Base-by-base conservation (phyloP, 345 rosid species). In the Litchi chinensis region DNA sequence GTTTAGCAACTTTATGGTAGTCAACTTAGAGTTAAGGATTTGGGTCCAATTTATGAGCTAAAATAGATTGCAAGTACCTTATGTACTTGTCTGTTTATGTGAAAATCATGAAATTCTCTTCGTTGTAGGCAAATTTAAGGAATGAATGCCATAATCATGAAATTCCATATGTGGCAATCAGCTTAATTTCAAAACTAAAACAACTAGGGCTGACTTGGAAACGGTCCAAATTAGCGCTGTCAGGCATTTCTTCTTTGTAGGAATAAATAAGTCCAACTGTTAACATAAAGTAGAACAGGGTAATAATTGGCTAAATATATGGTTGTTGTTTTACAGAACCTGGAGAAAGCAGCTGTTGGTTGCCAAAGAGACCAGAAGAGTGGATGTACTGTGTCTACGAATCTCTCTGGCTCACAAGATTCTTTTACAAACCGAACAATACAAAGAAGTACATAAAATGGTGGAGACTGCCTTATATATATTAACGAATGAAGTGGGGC, bases 311-410 rank as follows among this genome's bases (percentile, higher is more conserved):
- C 76, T 66, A 39, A 71, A 28, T 37, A 3, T 70, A 41, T 32
- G 41, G 15, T 66, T 76, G 15, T 66, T 76, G 28, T 71, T 77
- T 77, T 62, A 28, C 84, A 90, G 93, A 68, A 81, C 83, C 32
- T 93, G 90, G 96, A 90, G 87, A 86, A 92, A 92, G 79, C 98
- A 92, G 37, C 50, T 92, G 82, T 52, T 86, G 79, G 78, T 87
- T 75, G 96, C 98, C 56, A 88, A 86, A 81, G 98, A 89, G 84
- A 90, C 98, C 9, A 90, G 98, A 86, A 85, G 98, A 85, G 95
- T 93, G 54, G 95, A 92, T 76, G 91, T 82, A 32, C 88, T 93
- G 70, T 93, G 98, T 77, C 88, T 85, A 76, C 84, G 95, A 18
- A 86, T 91, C 77, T 87, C 89, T 82, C 60, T 92, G 80, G 86